These are phyloP conservation scores for Cercospora janseana DNA, from an alignment of 2,329 filamentous ascomycete species.

Conservation along the genomic window DNA sequence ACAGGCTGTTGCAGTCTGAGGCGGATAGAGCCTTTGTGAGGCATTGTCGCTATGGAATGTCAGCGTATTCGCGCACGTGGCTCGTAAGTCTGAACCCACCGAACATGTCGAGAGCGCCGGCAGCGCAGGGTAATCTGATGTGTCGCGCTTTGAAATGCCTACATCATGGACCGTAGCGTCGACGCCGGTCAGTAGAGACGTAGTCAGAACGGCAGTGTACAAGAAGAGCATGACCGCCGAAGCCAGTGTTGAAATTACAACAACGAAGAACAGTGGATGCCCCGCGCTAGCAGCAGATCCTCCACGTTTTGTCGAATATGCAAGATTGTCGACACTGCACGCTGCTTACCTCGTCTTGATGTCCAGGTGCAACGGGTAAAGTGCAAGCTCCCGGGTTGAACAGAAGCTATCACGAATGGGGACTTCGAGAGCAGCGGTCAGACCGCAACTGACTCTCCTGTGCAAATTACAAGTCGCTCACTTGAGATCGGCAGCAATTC, in stretches of 20 bases:
- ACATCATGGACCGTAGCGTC: not conserved
- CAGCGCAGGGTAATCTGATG: constrained; percentile 7
- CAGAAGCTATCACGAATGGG: constrained; percentile 1
- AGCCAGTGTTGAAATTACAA: too few relatives aligned
- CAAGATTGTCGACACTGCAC: not conserved
- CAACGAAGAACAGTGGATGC: not conserved
- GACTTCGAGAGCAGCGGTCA: not conserved
- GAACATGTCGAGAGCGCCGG: constrained; percentile 21
- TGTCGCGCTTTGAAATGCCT: not conserved
- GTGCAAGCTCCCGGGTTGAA: not conserved
- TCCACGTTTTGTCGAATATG: constrained; percentile 1
- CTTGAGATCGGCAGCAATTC: not conserved
- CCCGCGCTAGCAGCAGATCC: not conserved
- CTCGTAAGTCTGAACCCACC: constrained; percentile 8
- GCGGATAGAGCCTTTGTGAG: constrained; percentile 9
- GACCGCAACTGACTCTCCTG: constrained; percentile 1
- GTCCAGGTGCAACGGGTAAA: not conserved
- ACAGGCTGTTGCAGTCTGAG: constrained; percentile 14
- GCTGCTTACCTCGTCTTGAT: not conserved
- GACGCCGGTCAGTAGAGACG: constrained; percentile 1
- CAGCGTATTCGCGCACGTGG: not conserved
- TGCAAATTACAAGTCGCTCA: not conserved
- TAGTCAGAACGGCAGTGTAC: not conserved
- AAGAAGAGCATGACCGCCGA: not conserved
- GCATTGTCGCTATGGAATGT: constrained; percentile 13